Evolutionary conservation across 116 monocot species (phyloP), one percentile per base, ranked within the genome.

Genomic region (Thalassia testudinum): DNA sequence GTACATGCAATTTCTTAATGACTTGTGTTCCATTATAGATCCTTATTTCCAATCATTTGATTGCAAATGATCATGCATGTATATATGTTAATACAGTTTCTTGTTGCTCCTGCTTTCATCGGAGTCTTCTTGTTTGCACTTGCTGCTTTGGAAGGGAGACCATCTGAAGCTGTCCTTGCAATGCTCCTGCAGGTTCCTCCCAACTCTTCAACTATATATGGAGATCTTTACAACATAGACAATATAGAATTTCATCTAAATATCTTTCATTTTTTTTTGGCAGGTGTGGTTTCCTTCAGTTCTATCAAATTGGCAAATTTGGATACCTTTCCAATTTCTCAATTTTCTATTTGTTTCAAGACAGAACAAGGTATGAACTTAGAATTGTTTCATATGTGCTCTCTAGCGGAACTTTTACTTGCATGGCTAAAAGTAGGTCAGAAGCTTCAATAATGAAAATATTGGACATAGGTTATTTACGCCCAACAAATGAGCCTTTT

Each of bases 291-390:
- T 80, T 75, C 65, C 87, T 67, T 64, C 87, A 50, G 67, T 92
- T 27, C 12, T 80, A 26, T 87, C 83, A 59, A 83, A 80, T 62
- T 92, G 92, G 92, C 80, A 92, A 43, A 28, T 92, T 18, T 92
- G 92, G 92, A 82, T 92, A 47, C 92, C 92, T 1, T 92, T 92
- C 50, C 92, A 92, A 59, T 87, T 92, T 66, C 80, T 92, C 24
- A 87, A 87, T 56, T 92, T 92, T 34, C 72, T 56, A 52, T 87
- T 92, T 66, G 83, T 92, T 42, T 87, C 92, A 1, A 3, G 10
- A 34, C 30, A 34, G 10, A 3, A 5, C 30, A 3, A 34, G 30
- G 30, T 34, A n/a, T n/a, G n/a, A n/a, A n/a, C n/a, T n/a, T n/a
- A n/a, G n/a, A n/a, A n/a, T n/a, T n/a, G n/a, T n/a, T n/a, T n/a